Evolutionary conservation across 768 basidiomycete genomes (phyloP), one percentile per base, ranked within the genome.

Genomic region (Fibroporia radiculosa): DNA sequence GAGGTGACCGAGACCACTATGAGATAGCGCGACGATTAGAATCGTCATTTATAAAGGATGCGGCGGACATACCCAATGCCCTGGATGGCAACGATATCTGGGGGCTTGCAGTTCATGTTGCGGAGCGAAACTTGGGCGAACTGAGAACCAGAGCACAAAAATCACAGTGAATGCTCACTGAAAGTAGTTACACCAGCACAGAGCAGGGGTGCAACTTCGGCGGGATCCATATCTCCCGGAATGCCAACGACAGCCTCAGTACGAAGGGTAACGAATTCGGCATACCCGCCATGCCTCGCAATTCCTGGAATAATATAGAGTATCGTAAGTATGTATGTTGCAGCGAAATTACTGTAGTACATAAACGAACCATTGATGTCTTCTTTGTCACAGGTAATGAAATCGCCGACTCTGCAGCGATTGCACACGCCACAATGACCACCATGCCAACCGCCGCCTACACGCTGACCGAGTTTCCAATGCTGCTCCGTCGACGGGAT

Each of bases 111-210:
- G 19, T 48, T 37, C 53, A 62, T 62, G 45, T 55, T 47, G 28
- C 66, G 53, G n/a, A 62, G 54, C 0, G 60, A 46, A 35, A 57
- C n/a, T n/a, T n/a, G n/a, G 55, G n/a, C n/a, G n/a, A n/a, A n/a
- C n/a, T n/a, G n/a, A n/a, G n/a, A n/a, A n/a, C n/a, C 55, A 26
- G 6, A 3, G 19, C 20, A 27, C 24, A 20, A 12, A 4, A 6
- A 44, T 38, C 13, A 32, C 18, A 6, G 11, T 39, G 13, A 23
- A 8, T 14, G 35, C 53, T 6, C 42, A 43, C 66, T 62, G 61
- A 60, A 71, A n/a, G 55, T 55, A 3, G 69, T 71, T 6, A 67
- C 58, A n/a, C 64, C 68, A 7, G 63, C 66, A 37, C 66, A 69
- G 16, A 66, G 45, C 10, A 67, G 50, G 0, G 58, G 57, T 6